phyloP scores from a whole-genome alignment of 2,329 filamentous ascomycete species.

The Fusarium sp. region DNA sequence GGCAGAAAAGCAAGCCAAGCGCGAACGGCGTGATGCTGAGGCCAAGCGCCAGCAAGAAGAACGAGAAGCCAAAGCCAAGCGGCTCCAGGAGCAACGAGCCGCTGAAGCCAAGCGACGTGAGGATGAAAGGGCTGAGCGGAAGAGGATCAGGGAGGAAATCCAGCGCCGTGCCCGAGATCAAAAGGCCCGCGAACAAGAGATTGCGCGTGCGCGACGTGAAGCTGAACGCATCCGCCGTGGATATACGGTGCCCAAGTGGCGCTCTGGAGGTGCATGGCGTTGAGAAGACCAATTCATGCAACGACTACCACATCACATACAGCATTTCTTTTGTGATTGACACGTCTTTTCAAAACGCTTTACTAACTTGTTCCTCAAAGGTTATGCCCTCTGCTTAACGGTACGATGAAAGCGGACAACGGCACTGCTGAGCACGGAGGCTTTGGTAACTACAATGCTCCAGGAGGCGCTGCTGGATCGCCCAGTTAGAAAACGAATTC shows the following conservation, averaged over 20 bases:
- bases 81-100: constrained; percentile 19
- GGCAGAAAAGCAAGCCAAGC: constrained; percentile 31
- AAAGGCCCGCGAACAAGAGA: constrained; percentile 26
- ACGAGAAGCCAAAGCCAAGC: constrained; percentile 29
- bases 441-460: constrained; percentile 67
- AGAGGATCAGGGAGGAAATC: constrained; percentile 34
- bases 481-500: constrained; percentile 40
- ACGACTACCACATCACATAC: background rate
- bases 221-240: constrained; percentile 34
- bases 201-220: constrained; percentile 24
- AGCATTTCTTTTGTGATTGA: constrained; percentile 25
- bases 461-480: constrained; percentile 51
- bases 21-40: constrained; percentile 33
- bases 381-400: constrained; percentile 87
- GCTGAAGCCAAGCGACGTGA: constrained; percentile 29
- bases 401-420: constrained; percentile 76
- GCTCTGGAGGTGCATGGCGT: constrained; percentile 32
- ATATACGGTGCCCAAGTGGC: constrained; percentile 38
- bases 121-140: constrained; percentile 31
- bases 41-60: constrained; percentile 29
- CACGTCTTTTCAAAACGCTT: constrained; percentile 11
- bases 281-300: constrained; percentile 30
- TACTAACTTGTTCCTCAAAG: constrained; percentile 60
- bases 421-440: constrained; percentile 68
- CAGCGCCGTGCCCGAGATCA: constrained; percentile 32